Evolutionary conservation across 202 grass and related monocot species (phyloP), one percentile per base, ranked within the genome.

Genomic region (Zizania palustris): DNA sequence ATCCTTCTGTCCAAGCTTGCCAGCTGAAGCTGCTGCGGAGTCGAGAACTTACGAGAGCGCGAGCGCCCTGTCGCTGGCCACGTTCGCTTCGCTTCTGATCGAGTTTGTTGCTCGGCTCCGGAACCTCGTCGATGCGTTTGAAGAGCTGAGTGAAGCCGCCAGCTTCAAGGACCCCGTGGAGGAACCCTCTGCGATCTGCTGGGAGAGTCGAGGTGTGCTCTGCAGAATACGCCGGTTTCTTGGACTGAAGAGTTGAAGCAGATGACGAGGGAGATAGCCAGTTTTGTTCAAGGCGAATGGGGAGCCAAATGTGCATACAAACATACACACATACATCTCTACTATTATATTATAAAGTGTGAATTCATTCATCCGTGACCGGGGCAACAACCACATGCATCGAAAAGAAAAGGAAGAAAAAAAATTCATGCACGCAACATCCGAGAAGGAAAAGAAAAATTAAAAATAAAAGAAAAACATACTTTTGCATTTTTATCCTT

Each of bases 41-140:
- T 80, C 83, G 22, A 85, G 66, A 86, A 87, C 85, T 22, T 92
- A 98, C 34, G 91, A 90, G 67, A 98, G 95, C 69, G 89, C 95
- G 4, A 92, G 95, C 65, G 87, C 95, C 64, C 51, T 95, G 87
- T 92, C 89, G 12, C 80, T 98, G 76, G 95, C 87, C 18, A 90
- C 95, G 12, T 98, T 95, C 40, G 80, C 91, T 20, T 98, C 96
- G 7, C 96, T 95, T 14, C 89, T 95, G 69, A 90, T 95, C 45
- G 91, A 98, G 66, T 92, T 95, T 61, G 96, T 95, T 35, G 96
- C 96, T 3, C 88, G 91, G 63, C 87, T 98, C 48, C 77, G 88
- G 59, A 98, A 92, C 71, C 79, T 95, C 38, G 92, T 89, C 18
- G 80, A 90, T 83, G 92, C 96, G 20, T 85, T 95, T 46, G 81